Evolutionary conservation across 164 flowering plant genomes (phyloP).

Genomic region (Hamamelis virginiana): DNA sequence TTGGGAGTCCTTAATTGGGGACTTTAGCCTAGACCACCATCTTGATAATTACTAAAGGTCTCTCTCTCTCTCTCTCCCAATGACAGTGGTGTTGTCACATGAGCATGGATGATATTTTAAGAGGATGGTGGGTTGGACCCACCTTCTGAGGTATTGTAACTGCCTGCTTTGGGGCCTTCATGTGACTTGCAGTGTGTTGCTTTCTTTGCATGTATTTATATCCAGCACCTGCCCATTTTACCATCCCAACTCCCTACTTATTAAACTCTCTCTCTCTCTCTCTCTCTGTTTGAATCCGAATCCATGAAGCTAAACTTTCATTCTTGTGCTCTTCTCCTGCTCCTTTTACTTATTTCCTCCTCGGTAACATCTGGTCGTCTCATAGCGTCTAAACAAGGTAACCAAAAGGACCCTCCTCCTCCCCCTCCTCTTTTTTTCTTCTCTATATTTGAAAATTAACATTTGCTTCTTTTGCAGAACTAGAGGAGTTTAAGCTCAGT

Average conservation of each 20-base stretch:
- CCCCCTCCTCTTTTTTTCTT: not conserved
- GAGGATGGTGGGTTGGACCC: constrained; percentile 14
- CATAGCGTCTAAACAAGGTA: constrained; percentile 22
- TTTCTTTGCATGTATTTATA: constrained; percentile 37
- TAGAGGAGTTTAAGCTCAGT: constrained; percentile 12
- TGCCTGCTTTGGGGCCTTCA: constrained; percentile 23
- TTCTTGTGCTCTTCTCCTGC: constrained; percentile 12
- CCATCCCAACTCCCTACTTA: constrained; percentile 12
- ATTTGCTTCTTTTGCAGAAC: constrained; percentile 20
- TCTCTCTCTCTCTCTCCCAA: constrained; percentile 5
- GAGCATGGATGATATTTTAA: constrained; percentile 11
- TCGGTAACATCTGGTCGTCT: constrained; percentile 19
- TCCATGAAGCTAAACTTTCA: constrained; percentile 33
- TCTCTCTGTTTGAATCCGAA: constrained; percentile 9
- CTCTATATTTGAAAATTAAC: not conserved
- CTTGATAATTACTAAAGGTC: constrained; percentile 17
- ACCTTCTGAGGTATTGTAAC: constrained; percentile 16
- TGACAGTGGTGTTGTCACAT: constrained; percentile 10
- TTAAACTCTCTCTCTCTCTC: constrained; percentile 10
- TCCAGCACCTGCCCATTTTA: constrained; percentile 14
- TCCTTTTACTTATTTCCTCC: constrained; percentile 18
- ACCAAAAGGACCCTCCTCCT: not conserved
- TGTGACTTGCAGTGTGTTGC: constrained; percentile 16
- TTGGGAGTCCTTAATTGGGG: not conserved
- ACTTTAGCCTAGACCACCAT: constrained; percentile 25